Conservation (phyloP, 768 basidiomycete genomes). For the Kwoniella mangroviensis region DNA sequence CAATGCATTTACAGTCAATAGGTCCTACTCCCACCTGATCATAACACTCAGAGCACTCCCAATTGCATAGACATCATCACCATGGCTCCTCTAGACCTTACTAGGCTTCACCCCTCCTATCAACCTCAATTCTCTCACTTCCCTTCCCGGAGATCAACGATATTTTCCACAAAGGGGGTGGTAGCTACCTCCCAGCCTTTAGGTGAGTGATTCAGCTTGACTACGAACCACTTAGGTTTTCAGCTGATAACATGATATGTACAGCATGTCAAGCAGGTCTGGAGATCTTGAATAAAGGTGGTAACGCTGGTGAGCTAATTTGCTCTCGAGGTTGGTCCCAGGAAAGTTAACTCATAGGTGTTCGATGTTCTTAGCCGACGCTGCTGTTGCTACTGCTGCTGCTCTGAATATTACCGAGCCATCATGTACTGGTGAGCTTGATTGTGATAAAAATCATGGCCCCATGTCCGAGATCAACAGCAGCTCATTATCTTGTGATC, state of each 20-base stretch:
- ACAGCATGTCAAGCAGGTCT: constrained; percentile 88
- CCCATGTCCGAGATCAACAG: too few species aligned
- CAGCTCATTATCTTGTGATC: neutral
- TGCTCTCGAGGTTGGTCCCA: neutral
- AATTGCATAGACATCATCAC: too few species aligned
- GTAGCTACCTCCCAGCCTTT: constrained; percentile 84
- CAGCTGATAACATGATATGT: constrained; percentile 17
- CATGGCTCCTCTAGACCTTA: constrained; percentile 64
- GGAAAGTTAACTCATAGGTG: neutral
- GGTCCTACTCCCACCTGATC: too few species aligned
- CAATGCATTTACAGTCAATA: too few species aligned
- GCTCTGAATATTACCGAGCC: constrained; percentile 82
- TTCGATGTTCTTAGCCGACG: constrained; percentile 69
- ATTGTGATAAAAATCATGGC: too few species aligned
- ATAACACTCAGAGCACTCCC: too few species aligned
- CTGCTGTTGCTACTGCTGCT: constrained; percentile 89
- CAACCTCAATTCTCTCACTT: constrained; percentile 72
- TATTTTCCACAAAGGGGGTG: constrained; percentile 82
- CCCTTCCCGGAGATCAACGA: constrained; percentile 80
- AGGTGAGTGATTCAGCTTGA: constrained; percentile 23
- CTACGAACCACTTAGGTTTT: neutral
- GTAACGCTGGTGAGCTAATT: constrained; percentile 78
- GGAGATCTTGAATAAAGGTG: constrained; percentile 87
- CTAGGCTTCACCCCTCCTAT: constrained; percentile 68
- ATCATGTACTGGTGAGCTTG: constrained; percentile 96